Conservation (phyloP, 768 basidiomycete species). For the Xanthoconium stramineum region DNA sequence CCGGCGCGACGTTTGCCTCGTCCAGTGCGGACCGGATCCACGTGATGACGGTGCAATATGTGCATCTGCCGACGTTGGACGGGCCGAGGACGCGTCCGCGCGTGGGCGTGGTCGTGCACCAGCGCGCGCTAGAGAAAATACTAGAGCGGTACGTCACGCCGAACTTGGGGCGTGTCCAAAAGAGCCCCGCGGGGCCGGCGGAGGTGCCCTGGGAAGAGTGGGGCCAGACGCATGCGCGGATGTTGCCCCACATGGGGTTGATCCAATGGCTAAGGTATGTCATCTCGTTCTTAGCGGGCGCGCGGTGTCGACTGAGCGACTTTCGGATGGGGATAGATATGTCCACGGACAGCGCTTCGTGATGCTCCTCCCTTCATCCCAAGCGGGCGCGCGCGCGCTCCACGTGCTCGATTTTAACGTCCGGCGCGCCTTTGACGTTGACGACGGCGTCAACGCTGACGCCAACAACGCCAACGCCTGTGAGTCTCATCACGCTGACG, state of each 20-base stretch:
- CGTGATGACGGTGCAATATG: constrained; percentile 26
- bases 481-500: background rate
- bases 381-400: constrained; percentile 10
- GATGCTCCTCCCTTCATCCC: constrained; percentile 14
- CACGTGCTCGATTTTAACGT: constrained; percentile 34
- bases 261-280: constrained; percentile 43
- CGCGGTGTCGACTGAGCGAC: background rate
- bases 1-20: constrained; percentile 25
- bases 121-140: constrained; percentile 26
- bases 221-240: constrained; percentile 36
- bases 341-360: constrained; percentile 42
- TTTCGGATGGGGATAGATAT: constrained; percentile 25
- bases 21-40: constrained; percentile 23
- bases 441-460: background rate
- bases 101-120: constrained; percentile 33
- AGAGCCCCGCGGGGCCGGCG: background rate
- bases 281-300: background rate
- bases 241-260: constrained; percentile 23
- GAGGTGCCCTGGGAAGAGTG: constrained; percentile 36
- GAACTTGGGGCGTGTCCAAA: background rate
- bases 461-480: background rate
- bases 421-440: background rate
- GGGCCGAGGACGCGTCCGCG: constrained; percentile 7
- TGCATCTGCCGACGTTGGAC: background rate
- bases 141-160: background rate